Percentiles rank a stretch among this genome's conserved stretches.
Conservation (phyloP, 2,329 filamentous ascomycete genomes). For the Teratosphaeria pseudoeucalypti region DNA sequence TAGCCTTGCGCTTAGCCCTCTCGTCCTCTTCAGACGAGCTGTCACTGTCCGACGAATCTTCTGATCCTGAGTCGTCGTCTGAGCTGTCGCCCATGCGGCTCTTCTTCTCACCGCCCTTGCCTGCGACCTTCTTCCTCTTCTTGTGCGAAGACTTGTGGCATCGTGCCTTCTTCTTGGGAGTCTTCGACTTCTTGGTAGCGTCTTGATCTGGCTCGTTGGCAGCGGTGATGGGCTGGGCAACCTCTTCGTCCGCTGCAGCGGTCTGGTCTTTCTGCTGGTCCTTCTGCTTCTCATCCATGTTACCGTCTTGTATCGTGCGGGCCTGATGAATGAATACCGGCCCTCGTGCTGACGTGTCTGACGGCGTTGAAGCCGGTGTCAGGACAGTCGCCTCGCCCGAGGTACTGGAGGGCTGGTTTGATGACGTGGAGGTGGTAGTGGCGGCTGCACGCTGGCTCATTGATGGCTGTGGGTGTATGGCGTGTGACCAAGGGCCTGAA, state of each 20-base stretch:
- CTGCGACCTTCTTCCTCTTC: conserved; percentile 4
- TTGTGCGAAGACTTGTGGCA: conserved; percentile 3
- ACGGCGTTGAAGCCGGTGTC: conserved; percentile 18
- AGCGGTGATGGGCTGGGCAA: conserved; percentile 6
- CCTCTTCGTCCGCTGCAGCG: conserved; percentile 6
- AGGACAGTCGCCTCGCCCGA: conserved; percentile 10
- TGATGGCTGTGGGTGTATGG: conserved; percentile 2
- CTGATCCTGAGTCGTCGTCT: conserved; percentile 2
- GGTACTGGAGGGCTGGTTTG: conserved; percentile 5
- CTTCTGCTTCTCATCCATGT: conserved; percentile 17
- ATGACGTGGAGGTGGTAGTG: conserved; percentile 15
- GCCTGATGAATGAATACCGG: conserved; percentile 8
- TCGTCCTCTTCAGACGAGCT: conserved; percentile 1
- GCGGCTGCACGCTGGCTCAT: conserved; percentile 16
- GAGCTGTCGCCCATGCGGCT: conserved; percentile 1
- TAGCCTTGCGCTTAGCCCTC: conserved; percentile 1
- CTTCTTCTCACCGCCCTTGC: conserved; percentile 4
- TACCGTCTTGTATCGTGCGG: conserved; percentile 9
- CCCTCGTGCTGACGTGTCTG: conserved; percentile 11
- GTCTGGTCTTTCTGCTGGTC: conserved; percentile 11
- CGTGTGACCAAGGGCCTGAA: background rate
- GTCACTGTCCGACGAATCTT: conserved; percentile 1
- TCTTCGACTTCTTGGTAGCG: conserved; percentile 7
- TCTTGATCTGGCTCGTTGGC: conserved; percentile 1
- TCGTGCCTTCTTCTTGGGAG: conserved; percentile 11